Percentiles rank a stretch among this genome's conserved stretches.
Evolutionary conservation across 208 protist genomes (phyloP).

Genomic region (Novymonas esmeraldas): DNA sequence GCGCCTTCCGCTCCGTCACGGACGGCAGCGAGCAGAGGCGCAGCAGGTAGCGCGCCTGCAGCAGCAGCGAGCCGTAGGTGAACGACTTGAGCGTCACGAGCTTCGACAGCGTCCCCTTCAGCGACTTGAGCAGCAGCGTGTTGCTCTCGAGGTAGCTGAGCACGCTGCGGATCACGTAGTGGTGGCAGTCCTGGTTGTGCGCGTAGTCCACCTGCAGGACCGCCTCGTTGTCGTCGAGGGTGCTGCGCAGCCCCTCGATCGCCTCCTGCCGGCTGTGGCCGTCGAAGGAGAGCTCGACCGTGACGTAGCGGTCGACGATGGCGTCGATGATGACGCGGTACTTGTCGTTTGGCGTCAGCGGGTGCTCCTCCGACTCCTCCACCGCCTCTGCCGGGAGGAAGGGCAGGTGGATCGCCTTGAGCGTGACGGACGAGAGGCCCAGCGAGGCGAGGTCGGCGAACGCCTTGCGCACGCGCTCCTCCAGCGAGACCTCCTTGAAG

Average conservation of each 20-base stretch:
- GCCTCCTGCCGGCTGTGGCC: constrained; percentile 67
- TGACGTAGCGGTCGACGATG: constrained; percentile 77
- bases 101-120: constrained; percentile 50
- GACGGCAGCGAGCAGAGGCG: constrained; percentile 75
- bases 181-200: constrained; percentile 75
- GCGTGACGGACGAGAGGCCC: constrained; percentile 64
- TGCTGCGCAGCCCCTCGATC: constrained; percentile 62
- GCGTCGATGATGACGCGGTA: constrained; percentile 50
- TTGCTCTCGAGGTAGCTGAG: constrained; percentile 60
- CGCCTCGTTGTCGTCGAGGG: constrained; percentile 34
- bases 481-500: constrained; percentile 55
- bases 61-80: constrained; percentile 58
- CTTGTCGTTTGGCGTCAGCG: constrained; percentile 66
- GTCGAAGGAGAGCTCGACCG: constrained; percentile 72
- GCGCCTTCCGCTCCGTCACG: constrained; percentile 72
- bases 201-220: constrained; percentile 75
- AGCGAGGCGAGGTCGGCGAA: constrained; percentile 74
- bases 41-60: constrained; percentile 76
- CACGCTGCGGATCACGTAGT: constrained; percentile 63
- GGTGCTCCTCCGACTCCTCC: constrained; percentile 11
- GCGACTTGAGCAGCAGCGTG: constrained; percentile 64
- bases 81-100: constrained; percentile 59
- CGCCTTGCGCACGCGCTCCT: constrained; percentile 47
- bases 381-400: constrained; percentile 38
- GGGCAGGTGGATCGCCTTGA: constrained; percentile 48